phyloP scores from a whole-genome alignment of 2,329 filamentous ascomycete species.

The Penicillium frequentans region DNA sequence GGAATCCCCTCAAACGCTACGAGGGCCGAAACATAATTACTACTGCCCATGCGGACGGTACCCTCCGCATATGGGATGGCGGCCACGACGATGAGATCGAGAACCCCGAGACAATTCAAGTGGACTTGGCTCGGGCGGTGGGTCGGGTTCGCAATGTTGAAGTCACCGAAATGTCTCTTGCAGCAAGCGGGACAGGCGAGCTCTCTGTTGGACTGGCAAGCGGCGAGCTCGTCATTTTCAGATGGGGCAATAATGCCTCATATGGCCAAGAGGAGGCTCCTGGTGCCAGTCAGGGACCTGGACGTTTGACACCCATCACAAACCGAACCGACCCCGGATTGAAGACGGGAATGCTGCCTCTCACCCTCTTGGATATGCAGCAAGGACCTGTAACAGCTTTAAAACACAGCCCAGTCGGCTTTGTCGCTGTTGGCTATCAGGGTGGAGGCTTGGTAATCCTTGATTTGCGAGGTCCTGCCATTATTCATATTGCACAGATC shows the following conservation, averaged over 20 bases:
- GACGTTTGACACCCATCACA: slow-evolving; percentile 72
- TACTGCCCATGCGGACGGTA: slow-evolving; percentile 86
- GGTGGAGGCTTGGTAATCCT: slow-evolving; percentile 77
- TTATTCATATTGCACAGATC: slow-evolving; percentile 75
- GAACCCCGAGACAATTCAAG: slow-evolving; percentile 76
- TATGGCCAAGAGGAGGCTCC: slow-evolving; percentile 63
- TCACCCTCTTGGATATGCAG: slow-evolving; percentile 78
- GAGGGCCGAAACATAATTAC: slow-evolving; percentile 83
- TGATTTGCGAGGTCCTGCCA: slow-evolving; percentile 80
- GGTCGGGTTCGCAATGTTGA: slow-evolving; percentile 76
- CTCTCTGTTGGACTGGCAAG: slow-evolving; percentile 76
- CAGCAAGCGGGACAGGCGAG: slow-evolving; percentile 72
- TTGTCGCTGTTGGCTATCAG: slow-evolving; percentile 83
- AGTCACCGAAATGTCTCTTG: slow-evolving; percentile 76
- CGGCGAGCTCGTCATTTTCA: slow-evolving; percentile 84
- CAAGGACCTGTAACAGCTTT: slow-evolving; percentile 77
- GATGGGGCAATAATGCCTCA: slow-evolving; percentile 79
- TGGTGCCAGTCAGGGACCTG: slow-evolving; percentile 59
- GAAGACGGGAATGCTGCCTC: slow-evolving; percentile 78
- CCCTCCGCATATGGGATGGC: slow-evolving; percentile 87
- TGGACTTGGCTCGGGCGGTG: slow-evolving; percentile 80
- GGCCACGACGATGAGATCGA: slow-evolving; percentile 93
- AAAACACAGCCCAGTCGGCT: slow-evolving; percentile 88
- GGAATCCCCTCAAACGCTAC: slow-evolving; percentile 70
- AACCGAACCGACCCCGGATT: slow-evolving; percentile 70